A percentile compares a stretch with the other conserved stretches of the same genome.
Conservation (phyloP, 1,139 yeast genomes). For the Kodamaea sp. region DNA sequence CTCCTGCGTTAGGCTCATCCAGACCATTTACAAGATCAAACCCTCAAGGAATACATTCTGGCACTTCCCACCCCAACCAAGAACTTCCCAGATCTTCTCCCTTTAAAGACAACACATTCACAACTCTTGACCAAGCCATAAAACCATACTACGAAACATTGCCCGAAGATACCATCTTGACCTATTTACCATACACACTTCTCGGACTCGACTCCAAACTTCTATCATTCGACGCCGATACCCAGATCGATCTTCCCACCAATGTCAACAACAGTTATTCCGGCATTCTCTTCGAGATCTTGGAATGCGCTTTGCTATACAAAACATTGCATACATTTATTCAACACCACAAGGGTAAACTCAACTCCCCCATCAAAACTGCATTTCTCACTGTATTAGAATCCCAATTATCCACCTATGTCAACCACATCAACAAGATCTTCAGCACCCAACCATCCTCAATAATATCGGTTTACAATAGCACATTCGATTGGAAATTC, state of each 20-base stretch:
- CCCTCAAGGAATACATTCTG: not conserved
- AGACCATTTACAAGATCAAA: conserved; percentile 7
- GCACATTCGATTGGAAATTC: conserved; percentile 52
- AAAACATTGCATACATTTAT: conserved; percentile 40
- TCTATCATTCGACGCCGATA: conserved; percentile 45
- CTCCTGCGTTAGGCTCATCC: conserved; percentile 4
- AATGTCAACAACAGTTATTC: conserved; percentile 59
- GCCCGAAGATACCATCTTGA: conserved; percentile 53
- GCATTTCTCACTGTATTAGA: conserved; percentile 64
- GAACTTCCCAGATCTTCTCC: conserved; percentile 9
- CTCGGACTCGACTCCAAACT: conserved; percentile 72
- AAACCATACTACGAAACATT: conserved; percentile 37
- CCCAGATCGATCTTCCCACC: conserved; percentile 48
- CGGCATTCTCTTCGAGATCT: conserved; percentile 54
- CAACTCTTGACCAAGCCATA: conserved; percentile 18
- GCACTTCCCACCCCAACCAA: not conserved
- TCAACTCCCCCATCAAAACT: conserved; percentile 57
- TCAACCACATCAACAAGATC: conserved; percentile 54
- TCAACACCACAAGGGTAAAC: conserved; percentile 27
- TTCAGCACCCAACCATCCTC: conserved; percentile 36
- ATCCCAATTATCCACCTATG: conserved; percentile 54
- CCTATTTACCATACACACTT: conserved; percentile 64
- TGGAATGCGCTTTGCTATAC: conserved; percentile 77
- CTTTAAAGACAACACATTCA: conserved; percentile 4
- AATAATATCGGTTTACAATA: conserved; percentile 43